Base-by-base conservation (phyloP, 352 stramenopile species). In the Globisporangium nagaii region DNA sequence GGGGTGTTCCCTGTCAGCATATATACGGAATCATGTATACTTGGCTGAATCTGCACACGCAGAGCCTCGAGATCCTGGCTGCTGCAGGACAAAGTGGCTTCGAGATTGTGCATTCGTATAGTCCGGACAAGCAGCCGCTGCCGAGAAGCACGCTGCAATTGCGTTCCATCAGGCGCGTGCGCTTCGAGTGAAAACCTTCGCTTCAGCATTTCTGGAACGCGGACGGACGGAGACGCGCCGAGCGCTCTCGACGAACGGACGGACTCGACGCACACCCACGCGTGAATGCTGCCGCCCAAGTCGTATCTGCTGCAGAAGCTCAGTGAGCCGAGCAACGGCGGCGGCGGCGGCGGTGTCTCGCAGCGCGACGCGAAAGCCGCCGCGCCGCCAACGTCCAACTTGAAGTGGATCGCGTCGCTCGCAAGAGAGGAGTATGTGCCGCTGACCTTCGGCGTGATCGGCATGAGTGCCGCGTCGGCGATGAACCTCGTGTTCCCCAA, bases 401-500 rank as follows among this genome's bases (percentile, higher is more conserved):
- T 87, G 43, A 66, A 66, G 43, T 90, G 81, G 80, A 81, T 94
- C 56, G 48, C 86, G 13, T 70, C 53, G 30, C 75, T 94, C 56
- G 81, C 71, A 31, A 73, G 73, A 51, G 71, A 90, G 35, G 81
- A 94, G 63, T 79, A 73, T 66, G 57, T 76, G 53, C 76, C 68
- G 45, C 65, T 97, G 24, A 64, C 72, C 15, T 54, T 80, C 17
- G 86, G 86, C 20, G 73, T 95, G 37, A 62, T 84, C 15, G 88
- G 85, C 44, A 86, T 97, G 76, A 79, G 79, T 13, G 68, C 94
- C 15, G 88, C 84, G 22, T 96, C 86, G 24, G 75, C 73, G 25
- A 96, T 88, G 60, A 97, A 96, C 60, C 67, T 97, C 24, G 62
- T 94, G 24, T 95, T 96, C 60, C 88, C 88, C 13, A 80, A 83